These are phyloP conservation scores for Cystobasidiaceae sp. DNA, from an alignment of 1,284 basidiomycete species.

Conservation along the genomic window DNA sequence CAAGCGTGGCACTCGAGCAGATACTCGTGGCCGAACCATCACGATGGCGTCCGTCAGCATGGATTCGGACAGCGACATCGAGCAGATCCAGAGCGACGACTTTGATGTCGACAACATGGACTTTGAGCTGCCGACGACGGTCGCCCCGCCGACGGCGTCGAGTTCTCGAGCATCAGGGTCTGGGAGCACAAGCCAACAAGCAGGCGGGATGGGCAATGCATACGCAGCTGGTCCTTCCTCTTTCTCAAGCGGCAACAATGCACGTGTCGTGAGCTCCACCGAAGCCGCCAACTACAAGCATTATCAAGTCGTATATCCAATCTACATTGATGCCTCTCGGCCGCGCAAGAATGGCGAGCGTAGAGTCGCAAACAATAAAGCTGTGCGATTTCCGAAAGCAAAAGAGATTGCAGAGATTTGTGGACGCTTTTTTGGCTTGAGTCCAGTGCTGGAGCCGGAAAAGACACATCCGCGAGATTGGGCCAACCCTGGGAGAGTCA, in stretches of 20 bases:
- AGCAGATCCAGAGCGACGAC: slow-evolving; percentile 12
- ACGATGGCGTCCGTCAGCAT: slow-evolving; percentile 8
- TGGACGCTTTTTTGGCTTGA: slow-evolving; percentile 61
- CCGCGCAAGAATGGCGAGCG: slow-evolving; percentile 76
- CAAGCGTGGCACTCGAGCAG: too few species aligned
- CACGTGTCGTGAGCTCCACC: neutral
- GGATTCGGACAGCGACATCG: slow-evolving; percentile 20
- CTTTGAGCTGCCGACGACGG: slow-evolving; percentile 22
- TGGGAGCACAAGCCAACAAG: neutral
- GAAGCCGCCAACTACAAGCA: slow-evolving; percentile 15
- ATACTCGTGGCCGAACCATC: too few species aligned
- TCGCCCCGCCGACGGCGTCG: neutral
- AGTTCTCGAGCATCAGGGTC: neutral
- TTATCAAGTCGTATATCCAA: slow-evolving; percentile 69
- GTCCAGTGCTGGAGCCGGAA: slow-evolving; percentile 58
- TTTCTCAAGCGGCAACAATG: neutral
- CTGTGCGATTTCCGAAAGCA: slow-evolving; percentile 90
- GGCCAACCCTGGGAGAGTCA: slow-evolving; percentile 93
- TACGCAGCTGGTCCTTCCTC: neutral
- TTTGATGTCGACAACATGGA: slow-evolving; percentile 31
- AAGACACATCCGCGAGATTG: slow-evolving; percentile 91
- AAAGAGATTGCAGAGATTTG: slow-evolving; percentile 84
- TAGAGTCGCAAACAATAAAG: slow-evolving; percentile 68
- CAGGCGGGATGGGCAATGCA: slow-evolving; percentile 12
- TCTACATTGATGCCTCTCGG: slow-evolving; percentile 93